These are phyloP conservation scores for Nannochloropsis gaditana DNA, from an alignment of 108 stramenopile genomes.

Conservation along the genomic window DNA sequence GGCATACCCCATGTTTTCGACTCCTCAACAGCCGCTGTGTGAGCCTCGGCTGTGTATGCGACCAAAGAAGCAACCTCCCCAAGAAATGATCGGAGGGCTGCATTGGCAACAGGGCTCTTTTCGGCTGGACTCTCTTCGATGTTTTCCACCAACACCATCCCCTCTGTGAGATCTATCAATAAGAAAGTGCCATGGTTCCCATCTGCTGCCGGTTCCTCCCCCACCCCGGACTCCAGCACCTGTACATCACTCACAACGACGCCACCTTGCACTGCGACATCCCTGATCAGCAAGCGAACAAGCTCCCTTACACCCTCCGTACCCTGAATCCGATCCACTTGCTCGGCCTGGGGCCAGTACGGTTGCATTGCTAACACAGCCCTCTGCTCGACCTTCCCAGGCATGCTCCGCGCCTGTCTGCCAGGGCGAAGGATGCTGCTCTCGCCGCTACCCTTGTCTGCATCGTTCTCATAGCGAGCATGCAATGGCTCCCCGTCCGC, in stretches of 20 bases:
- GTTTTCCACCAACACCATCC: neutral
- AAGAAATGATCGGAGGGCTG: neutral
- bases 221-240: neutral
- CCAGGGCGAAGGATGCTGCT: neutral
- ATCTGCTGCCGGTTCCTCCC: neutral
- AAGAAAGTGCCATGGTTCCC: neutral
- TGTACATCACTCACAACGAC: neutral
- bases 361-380: neutral
- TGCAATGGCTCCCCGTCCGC: neutral
- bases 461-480: neutral
- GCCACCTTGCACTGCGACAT: neutral
- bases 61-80: slow-evolving; percentile 4
- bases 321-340: neutral
- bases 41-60: neutral
- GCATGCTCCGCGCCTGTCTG: neutral
- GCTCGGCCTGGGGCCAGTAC: neutral
- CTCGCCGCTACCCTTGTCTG: neutral
- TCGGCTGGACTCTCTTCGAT: neutral
- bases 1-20: neutral
- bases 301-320: neutral
- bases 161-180: neutral
- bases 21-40: neutral
- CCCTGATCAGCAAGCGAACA: neutral
- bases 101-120: neutral
- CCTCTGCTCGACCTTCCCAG: neutral